Conservation (phyloP, 1,139 yeast species). For the Maudiozyma humilis region DNA sequence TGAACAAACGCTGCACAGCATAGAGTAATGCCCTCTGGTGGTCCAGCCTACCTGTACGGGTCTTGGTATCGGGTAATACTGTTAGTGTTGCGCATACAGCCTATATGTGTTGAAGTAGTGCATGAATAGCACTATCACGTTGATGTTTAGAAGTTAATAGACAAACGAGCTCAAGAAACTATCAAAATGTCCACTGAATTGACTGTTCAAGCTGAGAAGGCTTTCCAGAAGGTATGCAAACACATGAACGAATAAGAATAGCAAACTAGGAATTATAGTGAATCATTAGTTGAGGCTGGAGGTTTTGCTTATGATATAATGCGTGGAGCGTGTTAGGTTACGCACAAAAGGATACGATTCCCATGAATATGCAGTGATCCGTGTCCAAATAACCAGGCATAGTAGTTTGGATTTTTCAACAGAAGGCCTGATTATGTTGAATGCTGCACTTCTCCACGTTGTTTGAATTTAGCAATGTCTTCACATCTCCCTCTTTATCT, state of each 20-base stretch:
- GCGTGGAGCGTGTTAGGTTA: no score
- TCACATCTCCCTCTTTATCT: neutral
- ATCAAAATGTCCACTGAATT: conserved; percentile 96
- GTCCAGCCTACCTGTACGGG: neutral
- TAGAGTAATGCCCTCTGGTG: neutral
- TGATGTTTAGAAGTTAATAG: neutral
- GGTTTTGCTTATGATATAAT: neutral
- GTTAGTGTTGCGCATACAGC: neutral
- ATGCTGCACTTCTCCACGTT: no score
- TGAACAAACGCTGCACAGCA: neutral
- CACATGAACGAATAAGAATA: neutral
- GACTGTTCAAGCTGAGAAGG: conserved; percentile 99
- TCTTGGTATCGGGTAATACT: neutral
- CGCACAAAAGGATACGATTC: no score
- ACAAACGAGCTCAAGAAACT: conserved; percentile 22
- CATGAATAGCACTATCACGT: neutral
- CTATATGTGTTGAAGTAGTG: neutral
- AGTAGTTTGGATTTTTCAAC: no score
- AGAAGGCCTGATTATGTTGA: no score
- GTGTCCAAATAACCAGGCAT: no score
- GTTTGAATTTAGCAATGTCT: no score
- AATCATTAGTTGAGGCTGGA: neutral
- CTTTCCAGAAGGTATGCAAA: conserved; percentile 97
- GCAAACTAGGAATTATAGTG: neutral
- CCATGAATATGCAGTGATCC: no score